Evolutionary conservation across 345 rosid species (phyloP), one percentile per base, ranked within the genome.

Genomic region (Kernera saxatilis): DNA sequence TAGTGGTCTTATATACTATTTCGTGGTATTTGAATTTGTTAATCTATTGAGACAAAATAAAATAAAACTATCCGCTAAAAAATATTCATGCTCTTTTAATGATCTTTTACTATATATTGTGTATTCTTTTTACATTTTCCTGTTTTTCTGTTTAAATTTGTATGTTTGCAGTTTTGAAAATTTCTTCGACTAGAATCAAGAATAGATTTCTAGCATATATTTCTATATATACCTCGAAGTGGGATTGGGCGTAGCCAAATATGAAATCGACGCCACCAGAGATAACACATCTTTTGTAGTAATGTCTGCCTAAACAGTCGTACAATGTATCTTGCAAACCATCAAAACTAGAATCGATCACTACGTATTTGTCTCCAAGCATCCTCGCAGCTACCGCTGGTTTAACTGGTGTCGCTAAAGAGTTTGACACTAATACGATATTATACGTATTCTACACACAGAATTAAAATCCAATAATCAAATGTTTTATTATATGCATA

Each of bases 191-290:
- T n/a, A n/a, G n/a, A n/a, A n/a, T n/a, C n/a, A n/a, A n/a, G n/a
- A n/a, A n/a, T n/a, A n/a, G n/a, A n/a, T n/a, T n/a, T n/a, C n/a
- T n/a, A n/a, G n/a, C n/a, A n/a, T n/a, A n/a, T n/a, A n/a, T n/a
- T n/a, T n/a, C n/a, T 32, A 19, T 25, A 23, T 6, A 1, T 54
- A 69, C 75, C 76, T 71, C 53, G 18, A 36, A 71, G 22, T 51
- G 3, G 18, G 76, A 49, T 41, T 12, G 76, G 39, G 59, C 69
- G 51, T 39, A 37, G 25, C 76, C 76, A 48, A 59, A 71, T 8
- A 62, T 62, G 76, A 71, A 39, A n/a, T 71, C 76, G 32, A 71
- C 41, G 60, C 18, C 52, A 37, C 76, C 76, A 3, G 66, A 57
- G 6, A 70, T 48, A 35, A 45, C 65, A 18, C 74, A 70, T 23